Evolutionary conservation across 768 basidiomycete species (phyloP), one percentile per base, ranked within the genome.

Genomic region (Glaciozyma martinii): DNA sequence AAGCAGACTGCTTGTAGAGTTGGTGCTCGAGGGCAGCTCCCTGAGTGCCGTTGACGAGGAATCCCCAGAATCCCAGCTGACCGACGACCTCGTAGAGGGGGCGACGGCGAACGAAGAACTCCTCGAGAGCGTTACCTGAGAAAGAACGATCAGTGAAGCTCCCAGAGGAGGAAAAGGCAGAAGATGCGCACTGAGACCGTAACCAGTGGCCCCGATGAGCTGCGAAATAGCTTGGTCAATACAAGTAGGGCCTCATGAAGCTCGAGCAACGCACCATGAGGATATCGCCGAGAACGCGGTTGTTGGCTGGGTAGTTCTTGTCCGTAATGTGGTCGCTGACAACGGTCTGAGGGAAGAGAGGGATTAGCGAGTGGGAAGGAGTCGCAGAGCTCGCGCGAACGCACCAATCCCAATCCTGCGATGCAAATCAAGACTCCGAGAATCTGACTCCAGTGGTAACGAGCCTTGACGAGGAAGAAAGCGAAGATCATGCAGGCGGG

Each of bases 11-110:
- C 33, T 65, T 53, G 59, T 56, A 63, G 19, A 66, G 42, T 3
- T 67, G 56, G 56, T 71, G 70, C 55, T 74, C 73, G 47, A 73
- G 67, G 2, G 53, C 32, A 29, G 68, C 67, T 18, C 60, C 66
- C 47, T 73, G 73, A n/a, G 67, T 68, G 27, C 63, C 71, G 47
- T 69, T 68, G 50, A 69, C 61, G 19, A 74, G 53, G 33, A 65
- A 68, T 3, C 72, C 73, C 63, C 63, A 71, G 59, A 74, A 63
- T n/a, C 73, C 73, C 40, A 74, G 60, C 67, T 74, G 72, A 0
- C 73, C 73, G 25, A 74, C 71, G 29, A 74, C 71, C 47, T 74
- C 73, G 63, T 70, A 74, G 3, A 71, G 65, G 12, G 73, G 73
- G 13, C 73, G 44, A 9, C 62, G 59, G 30, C 72, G 62, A 33